Base-by-base conservation (phyloP, 148 eudicot genomes). In the Rhododendron ovatum region DNA sequence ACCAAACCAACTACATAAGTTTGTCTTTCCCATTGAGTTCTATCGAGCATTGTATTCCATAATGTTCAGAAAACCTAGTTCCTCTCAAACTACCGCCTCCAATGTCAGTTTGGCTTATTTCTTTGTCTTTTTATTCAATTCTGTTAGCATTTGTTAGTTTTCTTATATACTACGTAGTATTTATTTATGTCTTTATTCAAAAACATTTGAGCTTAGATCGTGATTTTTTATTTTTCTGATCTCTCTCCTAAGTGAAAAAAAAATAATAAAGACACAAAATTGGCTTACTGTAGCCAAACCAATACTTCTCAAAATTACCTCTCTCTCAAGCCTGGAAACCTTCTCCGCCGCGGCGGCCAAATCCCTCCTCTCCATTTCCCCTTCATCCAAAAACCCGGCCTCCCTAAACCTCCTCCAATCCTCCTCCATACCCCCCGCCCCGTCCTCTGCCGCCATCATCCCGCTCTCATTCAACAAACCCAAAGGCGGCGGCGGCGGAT, bases 391-490 rank as follows among this genome's bases (percentile, higher is more conserved):
- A 86, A 96, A 87, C 43, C 99, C 99, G 13, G 85, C 96, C 86
- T 96, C 95, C 86, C 89, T 91, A 88, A 95, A 96, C 92, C 93
- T 82, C 86, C 88, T 92, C 99, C 99, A 95, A 87, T 95, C 98
- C 80, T 93, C 96, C 87, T 93, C 96, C 87, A 67, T 67, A 84
- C 87, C 89, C 18, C 85, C 91, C 10, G 53, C 81, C 10, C 83
- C 93, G 55, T 41, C 22, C 28, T 14, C 82, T 81, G 11, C 6
- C 81, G 22, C 51, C 82, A 10, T 84, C 84, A 57, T 50, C 69
- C 87, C 85, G 28, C 84, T 85, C 37, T 87, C 92, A 74, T 45
- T 82, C 89, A 93, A 86, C 14, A 87, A 90, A 37, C 89, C 89
- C 84, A 87, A 51, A 35, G 96, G 96, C 81, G 95, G 94, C 1